Percentiles rank a stretch among this genome's conserved stretches.
These are phyloP conservation scores for Microbotryomycetes sp. DNA, from an alignment of 1,284 basidiomycete species.

Conservation along the genomic window DNA sequence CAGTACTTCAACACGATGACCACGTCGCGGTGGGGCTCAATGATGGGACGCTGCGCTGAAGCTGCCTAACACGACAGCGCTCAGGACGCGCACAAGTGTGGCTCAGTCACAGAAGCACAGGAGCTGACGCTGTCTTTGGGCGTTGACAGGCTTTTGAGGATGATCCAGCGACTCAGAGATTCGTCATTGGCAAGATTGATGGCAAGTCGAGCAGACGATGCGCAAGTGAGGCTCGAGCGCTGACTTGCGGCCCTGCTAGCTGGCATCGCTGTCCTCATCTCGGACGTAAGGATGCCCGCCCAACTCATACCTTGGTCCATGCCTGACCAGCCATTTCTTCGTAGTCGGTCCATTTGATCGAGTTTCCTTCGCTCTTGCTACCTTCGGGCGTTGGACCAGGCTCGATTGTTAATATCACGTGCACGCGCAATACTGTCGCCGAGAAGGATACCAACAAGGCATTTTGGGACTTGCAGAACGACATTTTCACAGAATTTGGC, in stretches of 20 bases:
- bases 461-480: slow-evolving; percentile 72
- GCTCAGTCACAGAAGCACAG: not conserved
- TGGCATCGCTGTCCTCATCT: slow-evolving; percentile 34
- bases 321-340: slow-evolving; percentile 22
- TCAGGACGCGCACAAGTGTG: too few species aligned
- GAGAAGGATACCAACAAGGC: slow-evolving; percentile 68
- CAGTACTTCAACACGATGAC: too few species aligned
- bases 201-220: slow-evolving; percentile 4
- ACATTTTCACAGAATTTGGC: slow-evolving; percentile 70
- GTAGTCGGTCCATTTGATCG: slow-evolving; percentile 64
- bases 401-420: slow-evolving; percentile 93
- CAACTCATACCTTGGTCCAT: not conserved
- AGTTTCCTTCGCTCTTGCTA: slow-evolving; percentile 86
- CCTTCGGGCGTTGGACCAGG: slow-evolving; percentile 83
- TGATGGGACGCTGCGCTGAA: too few species aligned
- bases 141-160: not conserved
- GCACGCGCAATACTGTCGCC: slow-evolving; percentile 71
- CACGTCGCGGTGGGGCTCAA: too few species aligned
- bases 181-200: slow-evolving; percentile 31
- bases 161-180: slow-evolving; percentile 6
- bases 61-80: too few species aligned
- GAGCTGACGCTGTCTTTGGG: not conserved
- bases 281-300: slow-evolving; percentile 13
- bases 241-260: slow-evolving; percentile 6
- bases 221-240: not conserved